Base-by-base conservation (phyloP, 1,284 basidiomycete genomes). In the Cryptococcus sp. region DNA sequence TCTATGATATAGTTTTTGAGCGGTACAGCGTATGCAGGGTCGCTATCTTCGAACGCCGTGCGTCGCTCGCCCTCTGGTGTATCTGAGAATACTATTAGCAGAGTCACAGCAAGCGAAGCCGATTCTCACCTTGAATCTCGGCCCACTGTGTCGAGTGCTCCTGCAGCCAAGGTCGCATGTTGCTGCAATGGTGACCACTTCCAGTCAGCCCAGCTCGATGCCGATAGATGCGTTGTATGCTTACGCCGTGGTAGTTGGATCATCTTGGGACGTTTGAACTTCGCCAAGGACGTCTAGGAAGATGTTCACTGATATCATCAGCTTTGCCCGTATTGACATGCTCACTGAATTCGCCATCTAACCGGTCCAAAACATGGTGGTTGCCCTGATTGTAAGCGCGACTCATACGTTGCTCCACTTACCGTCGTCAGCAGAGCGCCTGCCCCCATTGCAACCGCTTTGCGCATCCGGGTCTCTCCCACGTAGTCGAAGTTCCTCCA, bases 271-370 rank as follows among this genome's bases (percentile, higher is more conserved):
- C 1, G 86, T 85, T 74, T 93, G 89, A 55, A 93, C 82, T 74
- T 94, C 92, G 13, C 88, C 89, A 46, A 94, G 88, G 5, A 93
- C 91, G 68, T 94, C 92, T 49, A 91, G 80, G 89, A 91, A 94
- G 45, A 94, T 81, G 72, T 93, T 93, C 78, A 91, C 90, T 62
- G 56, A 35, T 13, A 47, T 58, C 54, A 64, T 47, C 8, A 27
- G 23, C 19, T 19, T 41, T 19, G 3, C 22, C 78, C 52, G 89
- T 81, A 72, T 89, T n/a, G 41, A 13, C 20, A 41, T 15, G 61
- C 75, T 67, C 62, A 77, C 75, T 64, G 41, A 76, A 75, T 56
- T 78, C 78, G 39, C 78, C 78, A 58, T 77, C 73, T 16, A 79
- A 66, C 15, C 77, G 56, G 47, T 85, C 57, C 85, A 86, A 25